These are phyloP conservation scores for Metschnikowia vanudenii DNA, from an alignment of 805 yeast genomes.

Conservation along the genomic window DNA sequence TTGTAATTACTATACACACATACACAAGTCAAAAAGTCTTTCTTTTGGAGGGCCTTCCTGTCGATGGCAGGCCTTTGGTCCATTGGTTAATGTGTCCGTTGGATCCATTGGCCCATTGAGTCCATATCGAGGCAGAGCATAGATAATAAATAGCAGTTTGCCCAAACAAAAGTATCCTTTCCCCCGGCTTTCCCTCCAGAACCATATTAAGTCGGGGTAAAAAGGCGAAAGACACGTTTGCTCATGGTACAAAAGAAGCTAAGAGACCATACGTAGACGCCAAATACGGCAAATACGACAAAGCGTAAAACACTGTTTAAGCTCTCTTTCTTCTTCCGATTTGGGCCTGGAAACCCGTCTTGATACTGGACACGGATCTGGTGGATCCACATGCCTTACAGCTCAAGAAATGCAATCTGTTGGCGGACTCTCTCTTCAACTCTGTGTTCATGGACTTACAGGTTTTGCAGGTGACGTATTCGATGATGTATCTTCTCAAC, in stretches of 20 bases:
- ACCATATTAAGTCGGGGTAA: not conserved
- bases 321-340: conserved; percentile 83
- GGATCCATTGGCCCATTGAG: not conserved
- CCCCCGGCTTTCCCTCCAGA: not conserved
- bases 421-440: conserved; percentile 90
- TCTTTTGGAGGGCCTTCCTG: not conserved
- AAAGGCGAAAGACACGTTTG: not conserved
- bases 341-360: conserved; percentile 99
- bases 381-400: conserved; percentile 98
- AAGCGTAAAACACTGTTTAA: too few species aligned
- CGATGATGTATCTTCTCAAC: conserved; percentile 92
- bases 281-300: too few species aligned
- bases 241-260: conserved; percentile 4
- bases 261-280: too few species aligned
- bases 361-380: conserved; percentile 93
- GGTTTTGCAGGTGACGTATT: conserved; percentile 97
- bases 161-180: not conserved
- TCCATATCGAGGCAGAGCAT: not conserved
- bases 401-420: conserved; percentile 94
- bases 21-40: not conserved
- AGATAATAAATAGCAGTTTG: not conserved
- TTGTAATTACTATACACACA: conserved; percentile 9
- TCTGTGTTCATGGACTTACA: conserved; percentile 98
- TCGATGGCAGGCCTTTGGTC: not conserved
- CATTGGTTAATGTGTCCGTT: too few species aligned